These are phyloP conservation scores for Aegilops umbellulata DNA, from an alignment of 176 grass and related monocot species.

Conservation along the genomic window DNA sequence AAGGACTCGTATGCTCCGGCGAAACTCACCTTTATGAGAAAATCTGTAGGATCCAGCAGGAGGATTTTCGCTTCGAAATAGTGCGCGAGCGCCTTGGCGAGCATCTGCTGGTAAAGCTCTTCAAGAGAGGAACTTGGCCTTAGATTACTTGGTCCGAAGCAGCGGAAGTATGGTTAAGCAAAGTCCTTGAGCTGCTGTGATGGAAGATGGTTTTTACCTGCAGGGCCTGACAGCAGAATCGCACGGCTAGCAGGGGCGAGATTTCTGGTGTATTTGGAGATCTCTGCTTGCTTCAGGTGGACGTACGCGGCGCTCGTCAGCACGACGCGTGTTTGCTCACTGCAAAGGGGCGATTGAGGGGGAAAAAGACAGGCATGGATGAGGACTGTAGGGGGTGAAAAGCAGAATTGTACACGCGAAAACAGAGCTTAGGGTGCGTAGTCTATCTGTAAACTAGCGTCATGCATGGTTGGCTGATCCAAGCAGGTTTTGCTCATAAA, in stretches of 20 bases:
- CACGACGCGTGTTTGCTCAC: slow-evolving; percentile 85
- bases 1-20: neutral
- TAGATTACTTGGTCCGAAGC: slow-evolving; percentile 23
- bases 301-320: slow-evolving; percentile 89
- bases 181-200: neutral
- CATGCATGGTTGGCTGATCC: neutral
- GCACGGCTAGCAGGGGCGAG: slow-evolving; percentile 90
- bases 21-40: slow-evolving; percentile 80
- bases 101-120: slow-evolving; percentile 99
- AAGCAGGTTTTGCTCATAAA: neutral
- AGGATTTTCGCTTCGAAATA: slow-evolving; percentile 83
- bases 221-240: slow-evolving; percentile 80
- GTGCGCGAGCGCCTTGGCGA: slow-evolving; percentile 85
- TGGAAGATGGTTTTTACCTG: slow-evolving; percentile 53
- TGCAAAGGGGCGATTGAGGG: slow-evolving; percentile 17
- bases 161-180: neutral
- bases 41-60: slow-evolving; percentile 87
- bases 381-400: neutral
- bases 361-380: neutral
- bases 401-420: neutral
- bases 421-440: neutral
- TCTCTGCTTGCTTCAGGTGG: slow-evolving; percentile 93
- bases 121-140: slow-evolving; percentile 32
- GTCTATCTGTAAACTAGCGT: neutral
- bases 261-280: slow-evolving; percentile 82